These are phyloP conservation scores for Melocanna baccifera DNA, from an alignment of 176 grass and related monocot genomes.

Conservation along the genomic window DNA sequence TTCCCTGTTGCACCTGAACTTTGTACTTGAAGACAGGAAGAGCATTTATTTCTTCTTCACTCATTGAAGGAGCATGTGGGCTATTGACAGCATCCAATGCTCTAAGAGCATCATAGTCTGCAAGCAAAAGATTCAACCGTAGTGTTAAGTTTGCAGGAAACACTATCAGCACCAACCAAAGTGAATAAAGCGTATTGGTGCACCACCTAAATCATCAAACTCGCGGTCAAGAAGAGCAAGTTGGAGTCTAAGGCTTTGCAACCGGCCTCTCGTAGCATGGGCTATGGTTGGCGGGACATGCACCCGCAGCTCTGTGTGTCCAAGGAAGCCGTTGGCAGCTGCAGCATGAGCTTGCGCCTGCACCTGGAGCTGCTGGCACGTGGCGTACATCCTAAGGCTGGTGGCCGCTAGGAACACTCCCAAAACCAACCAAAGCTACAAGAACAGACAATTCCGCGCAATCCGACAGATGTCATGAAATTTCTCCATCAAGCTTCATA, in stretches of 20 bases:
- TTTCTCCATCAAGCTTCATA: slow-evolving; percentile 4
- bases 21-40: slow-evolving; percentile 94
- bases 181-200: neutral
- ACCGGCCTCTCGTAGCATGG: slow-evolving; percentile 64
- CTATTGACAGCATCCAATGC: slow-evolving; percentile 75
- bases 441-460: slow-evolving; percentile 1
- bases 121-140: slow-evolving; percentile 22
- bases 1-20: slow-evolving; percentile 34
- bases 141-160: slow-evolving; percentile 14
- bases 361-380: slow-evolving; percentile 85
- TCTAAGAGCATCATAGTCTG: slow-evolving; percentile 95
- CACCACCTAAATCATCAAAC: slow-evolving; percentile 98
- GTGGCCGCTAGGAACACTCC: slow-evolving; percentile 85
- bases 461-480: slow-evolving; percentile 21
- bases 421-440: slow-evolving; percentile 88
- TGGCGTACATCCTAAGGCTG: slow-evolving; percentile 84
- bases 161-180: neutral
- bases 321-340: slow-evolving; percentile 62
- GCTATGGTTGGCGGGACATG: slow-evolving; percentile 78
- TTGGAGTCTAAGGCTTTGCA: slow-evolving; percentile 88
- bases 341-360: slow-evolving; percentile 72
- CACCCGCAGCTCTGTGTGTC: slow-evolving; percentile 76
- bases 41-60: slow-evolving; percentile 96
- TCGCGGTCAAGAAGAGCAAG: slow-evolving; percentile 91
- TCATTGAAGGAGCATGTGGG: slow-evolving; percentile 79